These are phyloP conservation scores for Dalbergia oliveri DNA, from an alignment of 306 rosid genomes.

Conservation along the genomic window DNA sequence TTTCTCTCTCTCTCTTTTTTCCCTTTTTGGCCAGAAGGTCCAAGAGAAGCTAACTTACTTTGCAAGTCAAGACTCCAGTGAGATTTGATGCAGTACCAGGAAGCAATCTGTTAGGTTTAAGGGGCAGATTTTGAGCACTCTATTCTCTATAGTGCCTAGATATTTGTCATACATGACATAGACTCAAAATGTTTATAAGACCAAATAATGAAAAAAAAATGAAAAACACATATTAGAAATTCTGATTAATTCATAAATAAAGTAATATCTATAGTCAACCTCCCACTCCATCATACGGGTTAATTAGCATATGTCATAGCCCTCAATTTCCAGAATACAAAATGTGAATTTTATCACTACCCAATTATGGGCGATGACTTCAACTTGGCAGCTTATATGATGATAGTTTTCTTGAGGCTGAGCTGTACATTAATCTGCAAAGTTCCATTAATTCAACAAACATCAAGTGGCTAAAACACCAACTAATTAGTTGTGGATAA, in stretches of 20 bases:
- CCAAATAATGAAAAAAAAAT: not conserved
- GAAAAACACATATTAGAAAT: slow-evolving; percentile 7
- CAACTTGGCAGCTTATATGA: slow-evolving; percentile 18
- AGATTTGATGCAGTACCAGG: not conserved
- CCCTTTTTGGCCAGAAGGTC: not conserved
- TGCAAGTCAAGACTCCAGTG: not conserved
- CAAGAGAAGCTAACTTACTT: not conserved
- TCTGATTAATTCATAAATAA: slow-evolving; percentile 11
- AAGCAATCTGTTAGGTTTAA: slow-evolving; percentile 12
- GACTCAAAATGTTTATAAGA: slow-evolving; percentile 34
- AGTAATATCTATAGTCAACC: slow-evolving; percentile 47
- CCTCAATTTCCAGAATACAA: slow-evolving; percentile 48
- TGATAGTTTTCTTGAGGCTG: not conserved
- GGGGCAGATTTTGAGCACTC: not conserved
- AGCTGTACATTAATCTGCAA: not conserved
- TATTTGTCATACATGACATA: slow-evolving; percentile 22
- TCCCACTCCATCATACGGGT: slow-evolving; percentile 42
- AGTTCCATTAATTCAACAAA: slow-evolving; percentile 8
- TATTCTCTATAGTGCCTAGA: slow-evolving; percentile 27
- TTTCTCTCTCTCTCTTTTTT: no score
- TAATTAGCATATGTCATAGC: slow-evolving; percentile 32
- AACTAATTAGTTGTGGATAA: slow-evolving; percentile 3
- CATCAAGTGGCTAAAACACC: slow-evolving; percentile 13
- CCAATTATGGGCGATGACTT: not conserved
- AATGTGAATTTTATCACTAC: slow-evolving; percentile 35